Conservation (phyloP, 371 early-diverging fungal species). For the Gilbertella persicaria region DNA sequence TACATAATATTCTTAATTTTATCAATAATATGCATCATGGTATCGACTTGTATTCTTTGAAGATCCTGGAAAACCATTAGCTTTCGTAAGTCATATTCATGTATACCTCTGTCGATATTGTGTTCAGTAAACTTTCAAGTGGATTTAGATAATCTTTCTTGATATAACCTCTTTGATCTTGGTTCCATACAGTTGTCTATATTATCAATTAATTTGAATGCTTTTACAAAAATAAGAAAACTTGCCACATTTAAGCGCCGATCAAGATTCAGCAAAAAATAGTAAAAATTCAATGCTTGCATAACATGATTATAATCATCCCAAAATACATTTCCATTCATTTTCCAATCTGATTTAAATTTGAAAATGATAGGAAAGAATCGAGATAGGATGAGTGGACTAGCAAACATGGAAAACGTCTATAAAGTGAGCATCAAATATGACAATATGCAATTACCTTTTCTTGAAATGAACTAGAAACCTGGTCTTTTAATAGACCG, state of each 20-base stretch:
- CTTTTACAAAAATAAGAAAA: background rate
- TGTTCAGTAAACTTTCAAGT: background rate
- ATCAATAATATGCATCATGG: slow-evolving; percentile 6
- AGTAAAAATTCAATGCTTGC: slow-evolving; percentile 45
- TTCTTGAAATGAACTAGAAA: slow-evolving; percentile 1
- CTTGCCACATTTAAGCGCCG: slow-evolving; percentile 18
- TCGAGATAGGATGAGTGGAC: slow-evolving; percentile 12
- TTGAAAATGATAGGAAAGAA: slow-evolving; percentile 26
- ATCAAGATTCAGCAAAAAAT: slow-evolving; percentile 40
- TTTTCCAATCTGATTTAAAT: slow-evolving; percentile 5
- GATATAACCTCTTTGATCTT: slow-evolving; percentile 4
- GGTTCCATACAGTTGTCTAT: slow-evolving; percentile 16
- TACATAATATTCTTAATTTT: background rate
- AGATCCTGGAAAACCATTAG: background rate
- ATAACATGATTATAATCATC: slow-evolving; percentile 38
- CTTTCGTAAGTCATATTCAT: background rate
- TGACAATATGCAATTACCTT: slow-evolving; percentile 3
- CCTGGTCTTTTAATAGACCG: slow-evolving; percentile 35
- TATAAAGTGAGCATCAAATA: background rate
- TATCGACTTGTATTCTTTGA: slow-evolving; percentile 5
- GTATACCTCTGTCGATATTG: too few species aligned
- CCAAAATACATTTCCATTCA: slow-evolving; percentile 13
- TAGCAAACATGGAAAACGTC: slow-evolving; percentile 16
- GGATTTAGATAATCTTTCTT: slow-evolving; percentile 10
- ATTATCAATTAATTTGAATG: too few species aligned